phyloP scores from a whole-genome alignment of 1,284 basidiomycete genomes.

The Moesziomyces sp. region DNA sequence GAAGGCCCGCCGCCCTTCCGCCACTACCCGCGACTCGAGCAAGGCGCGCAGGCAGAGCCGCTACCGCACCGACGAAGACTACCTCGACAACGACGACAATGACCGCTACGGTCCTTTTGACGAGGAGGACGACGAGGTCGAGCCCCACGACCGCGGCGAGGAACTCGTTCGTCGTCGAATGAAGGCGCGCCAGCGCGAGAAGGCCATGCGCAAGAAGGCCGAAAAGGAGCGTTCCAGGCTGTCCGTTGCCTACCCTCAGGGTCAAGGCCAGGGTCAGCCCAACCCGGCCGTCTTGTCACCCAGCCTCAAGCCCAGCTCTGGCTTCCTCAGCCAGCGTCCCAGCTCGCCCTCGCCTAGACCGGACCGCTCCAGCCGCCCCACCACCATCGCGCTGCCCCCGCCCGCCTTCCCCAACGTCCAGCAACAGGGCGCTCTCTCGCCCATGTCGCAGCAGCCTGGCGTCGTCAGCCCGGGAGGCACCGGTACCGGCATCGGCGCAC shows the following conservation, averaged over 20 bases:
- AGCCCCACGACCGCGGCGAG: constrained; percentile 71
- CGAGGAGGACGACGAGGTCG: constrained; percentile 70
- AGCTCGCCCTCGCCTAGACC: constrained; percentile 44
- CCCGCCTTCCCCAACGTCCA: constrained; percentile 24
- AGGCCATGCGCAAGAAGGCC: constrained; percentile 63
- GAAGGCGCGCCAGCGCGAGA: constrained; percentile 69
- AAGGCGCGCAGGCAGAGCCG: constrained; percentile 38
- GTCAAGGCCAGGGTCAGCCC: constrained; percentile 1
- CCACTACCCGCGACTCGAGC: constrained; percentile 32
- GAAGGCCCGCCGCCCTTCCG: constrained; percentile 32
- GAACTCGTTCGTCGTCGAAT: constrained; percentile 72
- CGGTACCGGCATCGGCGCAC: constrained; percentile 5
- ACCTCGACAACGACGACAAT: constrained; percentile 41
- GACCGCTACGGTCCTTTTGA: constrained; percentile 47
- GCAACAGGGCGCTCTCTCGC: constrained; percentile 27
- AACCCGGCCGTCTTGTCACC: constrained; percentile 27
- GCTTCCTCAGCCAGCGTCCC: constrained; percentile 30
- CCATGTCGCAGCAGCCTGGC: constrained; percentile 24
- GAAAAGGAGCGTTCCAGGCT: constrained; percentile 56
- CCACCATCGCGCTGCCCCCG: constrained; percentile 50
- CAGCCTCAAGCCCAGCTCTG: constrained; percentile 23
- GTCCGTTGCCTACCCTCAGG: constrained; percentile 17
- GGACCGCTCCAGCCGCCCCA: constrained; percentile 52
- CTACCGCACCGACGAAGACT: constrained; percentile 31
- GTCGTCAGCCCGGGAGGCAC: constrained; percentile 33